These are phyloP conservation scores for Penicillium sp. DNA, from an alignment of 2,329 filamentous ascomycete species.

Conservation along the genomic window DNA sequence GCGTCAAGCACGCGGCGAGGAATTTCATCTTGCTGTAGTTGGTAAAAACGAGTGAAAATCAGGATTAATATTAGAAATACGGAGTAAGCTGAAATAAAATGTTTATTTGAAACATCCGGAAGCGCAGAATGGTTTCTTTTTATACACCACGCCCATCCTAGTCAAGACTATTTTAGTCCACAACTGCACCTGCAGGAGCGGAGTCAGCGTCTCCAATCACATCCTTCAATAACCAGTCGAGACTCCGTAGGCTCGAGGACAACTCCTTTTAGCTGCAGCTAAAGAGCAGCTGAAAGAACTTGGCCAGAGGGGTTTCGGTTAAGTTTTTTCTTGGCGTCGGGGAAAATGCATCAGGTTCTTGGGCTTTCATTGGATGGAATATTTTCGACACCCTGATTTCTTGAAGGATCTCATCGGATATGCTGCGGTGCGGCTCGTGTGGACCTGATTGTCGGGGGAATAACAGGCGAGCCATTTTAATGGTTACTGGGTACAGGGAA, in stretches of 20 bases:
- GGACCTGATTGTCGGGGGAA: background rate
- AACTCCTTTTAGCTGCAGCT: background rate
- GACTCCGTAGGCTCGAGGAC: background rate
- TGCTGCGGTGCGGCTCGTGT: background rate
- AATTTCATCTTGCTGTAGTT: conserved; percentile 5
- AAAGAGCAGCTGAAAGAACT: background rate
- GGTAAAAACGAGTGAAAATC: background rate
- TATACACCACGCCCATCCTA: background rate
- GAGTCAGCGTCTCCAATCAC: conserved; percentile 3
- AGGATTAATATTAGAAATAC: background rate
- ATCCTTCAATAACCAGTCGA: background rate
- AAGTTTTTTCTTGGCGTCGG: conserved; percentile 6
- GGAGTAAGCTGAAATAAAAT: too few relatives aligned
- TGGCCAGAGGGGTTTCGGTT: background rate
- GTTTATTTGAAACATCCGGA: too few relatives aligned
- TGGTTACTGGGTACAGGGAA: background rate
- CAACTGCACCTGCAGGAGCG: conserved; percentile 1
- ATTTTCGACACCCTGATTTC: background rate
- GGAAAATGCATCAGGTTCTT: background rate
- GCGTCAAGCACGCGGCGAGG: background rate
- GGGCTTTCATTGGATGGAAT: background rate
- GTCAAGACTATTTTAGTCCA: conserved; percentile 5
- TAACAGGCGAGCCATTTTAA: background rate
- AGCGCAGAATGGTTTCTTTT: conserved; percentile 1
- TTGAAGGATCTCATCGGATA: background rate